Percentiles rank a stretch among this genome's conserved stretches.
These are phyloP conservation scores for Straminergon stramineum DNA, from an alignment of 225 moss, liverwort and hornwort species.

Conservation along the genomic window DNA sequence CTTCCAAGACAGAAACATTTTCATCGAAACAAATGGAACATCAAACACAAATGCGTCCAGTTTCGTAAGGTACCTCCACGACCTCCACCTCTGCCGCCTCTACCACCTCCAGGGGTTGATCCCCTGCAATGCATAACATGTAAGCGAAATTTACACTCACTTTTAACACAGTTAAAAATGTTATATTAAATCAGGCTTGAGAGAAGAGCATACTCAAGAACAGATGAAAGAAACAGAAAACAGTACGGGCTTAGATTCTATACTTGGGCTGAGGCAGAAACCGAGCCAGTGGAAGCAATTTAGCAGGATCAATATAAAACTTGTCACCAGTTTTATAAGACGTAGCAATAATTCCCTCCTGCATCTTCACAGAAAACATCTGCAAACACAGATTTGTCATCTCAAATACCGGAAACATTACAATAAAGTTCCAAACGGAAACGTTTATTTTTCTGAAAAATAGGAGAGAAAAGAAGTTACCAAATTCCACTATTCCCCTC, in stretches of 20 bases:
- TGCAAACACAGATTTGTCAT: slow-evolving; percentile 7
- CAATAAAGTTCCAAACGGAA: not conserved
- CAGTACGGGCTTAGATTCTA: not conserved
- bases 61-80: slow-evolving; percentile 34
- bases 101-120: slow-evolving; percentile 44
- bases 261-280: slow-evolving; percentile 97
- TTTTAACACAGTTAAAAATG: not conserved
- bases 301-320: slow-evolving; percentile 88
- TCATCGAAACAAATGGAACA: not conserved
- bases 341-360: slow-evolving; percentile 84
- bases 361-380: slow-evolving; percentile 99
- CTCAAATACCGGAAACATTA: not conserved
- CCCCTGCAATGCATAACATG: slow-evolving; percentile 27
- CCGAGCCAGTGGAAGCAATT: slow-evolving; percentile 82
- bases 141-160: not conserved
- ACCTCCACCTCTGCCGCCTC: slow-evolving; percentile 69
- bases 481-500: not conserved
- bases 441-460: not conserved
- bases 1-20: not conserved
- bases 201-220: not conserved
- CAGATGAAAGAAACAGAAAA: not conserved
- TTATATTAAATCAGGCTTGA: not conserved
- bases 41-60: not conserved
- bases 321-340: slow-evolving; percentile 84
- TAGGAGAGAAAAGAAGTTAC: not conserved